Conservation (phyloP, 2,329 filamentous ascomycete genomes). For the Aspergillus floridensis region DNA sequence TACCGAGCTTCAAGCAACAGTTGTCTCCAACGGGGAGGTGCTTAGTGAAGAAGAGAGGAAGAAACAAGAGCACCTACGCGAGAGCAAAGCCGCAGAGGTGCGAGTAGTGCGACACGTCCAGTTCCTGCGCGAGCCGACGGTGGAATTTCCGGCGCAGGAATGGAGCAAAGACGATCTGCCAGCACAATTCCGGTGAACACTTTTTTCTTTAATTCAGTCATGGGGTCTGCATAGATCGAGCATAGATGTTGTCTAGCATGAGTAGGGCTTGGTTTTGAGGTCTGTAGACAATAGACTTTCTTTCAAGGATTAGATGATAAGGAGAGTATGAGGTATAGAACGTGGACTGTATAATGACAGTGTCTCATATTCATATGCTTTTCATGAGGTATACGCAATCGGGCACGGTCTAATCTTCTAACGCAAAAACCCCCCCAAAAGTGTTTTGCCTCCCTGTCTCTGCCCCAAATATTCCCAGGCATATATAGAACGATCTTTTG, state of each 20-base stretch:
- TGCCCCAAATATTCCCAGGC: background rate
- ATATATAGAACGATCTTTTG: background rate
- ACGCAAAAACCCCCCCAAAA: background rate
- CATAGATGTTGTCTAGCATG: background rate
- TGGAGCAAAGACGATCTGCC: conserved; percentile 33
- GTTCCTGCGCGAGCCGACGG: conserved; percentile 64
- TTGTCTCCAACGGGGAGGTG: conserved; percentile 20
- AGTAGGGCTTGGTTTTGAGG: background rate
- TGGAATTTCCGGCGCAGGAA: conserved; percentile 59
- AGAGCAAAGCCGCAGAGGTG: conserved; percentile 85
- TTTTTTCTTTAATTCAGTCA: background rate
- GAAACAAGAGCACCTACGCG: conserved; percentile 63
- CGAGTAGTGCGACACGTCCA: conserved; percentile 73
- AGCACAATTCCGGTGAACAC: conserved; percentile 17
- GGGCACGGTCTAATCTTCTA: too few relatives aligned
- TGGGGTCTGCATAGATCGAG: background rate
- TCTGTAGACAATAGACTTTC: background rate
- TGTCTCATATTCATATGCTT: too few relatives aligned
- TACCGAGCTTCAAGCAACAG: conserved; percentile 54
- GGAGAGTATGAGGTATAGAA: background rate
- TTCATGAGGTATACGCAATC: too few relatives aligned
- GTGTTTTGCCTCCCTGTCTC: background rate
- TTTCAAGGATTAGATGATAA: background rate
- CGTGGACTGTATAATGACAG: background rate
- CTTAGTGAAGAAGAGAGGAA: conserved; percentile 47